Evolutionary conservation across 1,284 basidiomycete species (phyloP).

Genomic region (Ustilago crameri): DNA sequence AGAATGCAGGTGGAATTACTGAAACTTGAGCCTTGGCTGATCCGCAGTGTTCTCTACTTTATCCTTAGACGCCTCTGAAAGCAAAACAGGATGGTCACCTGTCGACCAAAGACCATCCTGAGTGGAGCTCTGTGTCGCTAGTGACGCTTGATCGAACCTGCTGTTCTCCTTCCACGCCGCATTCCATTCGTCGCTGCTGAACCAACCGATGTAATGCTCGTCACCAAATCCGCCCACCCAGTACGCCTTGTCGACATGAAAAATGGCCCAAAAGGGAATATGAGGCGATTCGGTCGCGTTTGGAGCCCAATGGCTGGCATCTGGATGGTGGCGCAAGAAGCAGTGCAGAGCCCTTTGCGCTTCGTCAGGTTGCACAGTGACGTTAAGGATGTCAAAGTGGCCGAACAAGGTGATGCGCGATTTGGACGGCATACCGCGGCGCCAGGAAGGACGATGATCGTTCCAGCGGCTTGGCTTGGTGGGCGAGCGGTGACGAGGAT

Average conservation of each 20-base stretch:
- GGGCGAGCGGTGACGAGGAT: conserved; percentile 47
- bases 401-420: conserved; percentile 61
- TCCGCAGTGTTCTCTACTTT: no score
- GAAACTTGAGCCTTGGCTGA: no score
- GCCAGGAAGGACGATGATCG: conserved; percentile 55
- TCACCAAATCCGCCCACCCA: conserved; percentile 67
- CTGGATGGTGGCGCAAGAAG: conserved; percentile 55
- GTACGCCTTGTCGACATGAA: conserved; percentile 56
- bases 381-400: conserved; percentile 44
- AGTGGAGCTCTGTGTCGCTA: no score
- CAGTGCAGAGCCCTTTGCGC: conserved; percentile 34
- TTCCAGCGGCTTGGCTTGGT: conserved; percentile 42
- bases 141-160: background rate
- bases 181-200: conserved; percentile 48
- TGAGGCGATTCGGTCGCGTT: conserved; percentile 58
- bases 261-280: conserved; percentile 58
- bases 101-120: no score
- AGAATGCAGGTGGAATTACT: no score
- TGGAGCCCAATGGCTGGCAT: conserved; percentile 60
- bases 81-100: no score
- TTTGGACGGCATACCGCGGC: conserved; percentile 65
- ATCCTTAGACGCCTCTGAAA: no score
- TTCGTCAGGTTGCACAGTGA: conserved; percentile 15
- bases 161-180: conserved; percentile 17
- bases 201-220: conserved; percentile 65